These are phyloP conservation scores for Lactarius evosmus DNA, from an alignment of 768 basidiomycete species.

Conservation along the genomic window DNA sequence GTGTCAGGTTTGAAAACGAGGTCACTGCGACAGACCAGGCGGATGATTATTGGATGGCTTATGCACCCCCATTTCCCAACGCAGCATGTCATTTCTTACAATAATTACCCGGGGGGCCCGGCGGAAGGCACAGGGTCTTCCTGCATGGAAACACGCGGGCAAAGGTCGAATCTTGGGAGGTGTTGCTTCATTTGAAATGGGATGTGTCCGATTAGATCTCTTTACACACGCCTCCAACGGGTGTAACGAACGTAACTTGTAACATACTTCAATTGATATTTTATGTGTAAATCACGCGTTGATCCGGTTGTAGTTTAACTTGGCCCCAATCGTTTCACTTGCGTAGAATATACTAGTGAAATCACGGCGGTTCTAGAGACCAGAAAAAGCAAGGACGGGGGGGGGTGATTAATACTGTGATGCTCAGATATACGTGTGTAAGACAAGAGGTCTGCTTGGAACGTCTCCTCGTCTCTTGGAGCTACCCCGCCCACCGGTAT, in stretches of 20 bases:
- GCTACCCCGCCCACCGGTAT: slow-evolving; percentile 61
- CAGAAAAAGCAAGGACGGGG: slow-evolving; percentile 21
- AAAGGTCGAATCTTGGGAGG: slow-evolving; percentile 21
- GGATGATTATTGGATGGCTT: too few relatives aligned
- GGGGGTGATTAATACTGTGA: slow-evolving; percentile 20
- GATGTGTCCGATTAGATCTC: slow-evolving; percentile 20
- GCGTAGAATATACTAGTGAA: slow-evolving; percentile 14
- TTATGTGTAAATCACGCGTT: neutral
- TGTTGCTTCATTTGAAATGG: slow-evolving; percentile 26
- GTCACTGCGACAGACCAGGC: too few relatives aligned
- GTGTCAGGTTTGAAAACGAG: too few relatives aligned
- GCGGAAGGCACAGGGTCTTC: too few relatives aligned
- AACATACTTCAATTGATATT: too few relatives aligned
- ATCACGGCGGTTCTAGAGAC: slow-evolving; percentile 19
- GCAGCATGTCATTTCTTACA: too few relatives aligned
- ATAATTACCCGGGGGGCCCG: too few relatives aligned
- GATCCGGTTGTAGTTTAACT: neutral
- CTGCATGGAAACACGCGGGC: too few relatives aligned
- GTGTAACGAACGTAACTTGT: too few relatives aligned
- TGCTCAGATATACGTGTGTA: slow-evolving; percentile 17
- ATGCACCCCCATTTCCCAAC: too few relatives aligned
- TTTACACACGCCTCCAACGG: slow-evolving; percentile 19
- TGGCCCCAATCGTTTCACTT: neutral
- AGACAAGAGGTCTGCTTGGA: slow-evolving; percentile 36
- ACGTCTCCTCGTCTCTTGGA: slow-evolving; percentile 76